Percentiles rank a stretch among this genome's conserved stretches.
These are phyloP conservation scores for Dendrobium catenatum DNA, from an alignment of 106 monocot genomes.

Conservation along the genomic window DNA sequence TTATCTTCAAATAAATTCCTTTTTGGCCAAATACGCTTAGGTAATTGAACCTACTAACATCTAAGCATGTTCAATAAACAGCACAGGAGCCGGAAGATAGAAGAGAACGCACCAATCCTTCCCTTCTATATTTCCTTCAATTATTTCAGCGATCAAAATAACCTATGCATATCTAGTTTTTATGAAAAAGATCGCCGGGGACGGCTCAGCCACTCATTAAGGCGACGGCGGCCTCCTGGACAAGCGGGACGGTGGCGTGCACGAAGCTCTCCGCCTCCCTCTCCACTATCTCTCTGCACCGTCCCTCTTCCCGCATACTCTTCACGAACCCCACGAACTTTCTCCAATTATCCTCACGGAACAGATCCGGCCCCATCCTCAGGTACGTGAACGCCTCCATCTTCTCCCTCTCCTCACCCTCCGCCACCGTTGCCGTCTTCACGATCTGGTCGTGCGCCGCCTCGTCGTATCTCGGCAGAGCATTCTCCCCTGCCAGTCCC, in stretches of 20 bases:
- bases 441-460: slow-evolving; percentile 60
- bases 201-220: slow-evolving; percentile 19
- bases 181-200: no score
- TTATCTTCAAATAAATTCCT: no score
- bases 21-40: no score
- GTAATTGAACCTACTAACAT: no score
- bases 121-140: no score
- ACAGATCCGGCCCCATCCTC: slow-evolving; percentile 55
- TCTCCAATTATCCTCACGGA: slow-evolving; percentile 62
- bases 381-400: slow-evolving; percentile 83
- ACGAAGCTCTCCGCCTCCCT: slow-evolving; percentile 37
- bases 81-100: no score
- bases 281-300: slow-evolving; percentile 34
- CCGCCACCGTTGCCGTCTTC: slow-evolving; percentile 24
- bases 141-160: no score
- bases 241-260: slow-evolving; percentile 30
- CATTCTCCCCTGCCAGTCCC: slow-evolving; percentile 83
- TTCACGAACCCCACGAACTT: slow-evolving; percentile 61
- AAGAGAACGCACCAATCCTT: no score
- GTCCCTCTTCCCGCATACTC: slow-evolving; percentile 41
- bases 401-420: slow-evolving; percentile 8
- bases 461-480: slow-evolving; percentile 71
- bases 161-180: no score
- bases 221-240: slow-evolving; percentile 43
- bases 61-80: no score